These are phyloP conservation scores for Aureobasidium lini DNA, from an alignment of 2,329 filamentous ascomycete genomes.

Conservation along the genomic window DNA sequence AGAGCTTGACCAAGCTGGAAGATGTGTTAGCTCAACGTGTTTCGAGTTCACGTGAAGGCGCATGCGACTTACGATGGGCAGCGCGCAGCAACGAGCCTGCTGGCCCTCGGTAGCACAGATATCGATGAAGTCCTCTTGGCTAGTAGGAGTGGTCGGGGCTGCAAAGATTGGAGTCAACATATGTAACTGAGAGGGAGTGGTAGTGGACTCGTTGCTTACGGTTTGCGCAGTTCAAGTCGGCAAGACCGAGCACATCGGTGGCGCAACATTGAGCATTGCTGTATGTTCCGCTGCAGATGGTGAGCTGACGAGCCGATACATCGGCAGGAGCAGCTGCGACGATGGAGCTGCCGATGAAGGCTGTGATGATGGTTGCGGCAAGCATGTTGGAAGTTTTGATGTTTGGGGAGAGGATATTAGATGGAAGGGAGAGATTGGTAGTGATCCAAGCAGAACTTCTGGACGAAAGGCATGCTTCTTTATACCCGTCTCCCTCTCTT, in stretches of 20 bases:
- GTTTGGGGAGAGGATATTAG: not conserved
- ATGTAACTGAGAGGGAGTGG: too few relatives aligned
- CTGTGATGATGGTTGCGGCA: constrained; percentile 12
- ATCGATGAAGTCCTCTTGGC: constrained; percentile 37
- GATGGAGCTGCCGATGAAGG: constrained; percentile 16
- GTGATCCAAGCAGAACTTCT: not conserved
- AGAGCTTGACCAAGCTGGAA: constrained; percentile 30
- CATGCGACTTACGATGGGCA: constrained; percentile 37
- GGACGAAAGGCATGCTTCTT: not conserved
- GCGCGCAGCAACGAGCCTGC: constrained; percentile 50
- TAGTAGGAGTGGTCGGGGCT: constrained; percentile 32
- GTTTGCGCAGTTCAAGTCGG: constrained; percentile 48
- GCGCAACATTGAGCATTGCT: constrained; percentile 50
- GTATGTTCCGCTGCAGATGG: constrained; percentile 28
- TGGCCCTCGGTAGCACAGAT: constrained; percentile 45
- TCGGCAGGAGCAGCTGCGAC: constrained; percentile 23
- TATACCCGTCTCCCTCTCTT: not conserved
- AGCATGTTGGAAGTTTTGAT: constrained; percentile 11
- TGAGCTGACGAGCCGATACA: constrained; percentile 26
- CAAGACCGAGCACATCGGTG: constrained; percentile 52
- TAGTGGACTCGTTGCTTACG: constrained; percentile 36
- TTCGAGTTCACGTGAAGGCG: not conserved
- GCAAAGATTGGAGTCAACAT: not conserved
- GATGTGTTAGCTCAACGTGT: not conserved
- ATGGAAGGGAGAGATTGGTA: not conserved